A percentile compares a stretch with the other conserved stretches of the same genome.
These are phyloP conservation scores for Manihot esculenta DNA, from an alignment of 441 rosid species.

Conservation along the genomic window DNA sequence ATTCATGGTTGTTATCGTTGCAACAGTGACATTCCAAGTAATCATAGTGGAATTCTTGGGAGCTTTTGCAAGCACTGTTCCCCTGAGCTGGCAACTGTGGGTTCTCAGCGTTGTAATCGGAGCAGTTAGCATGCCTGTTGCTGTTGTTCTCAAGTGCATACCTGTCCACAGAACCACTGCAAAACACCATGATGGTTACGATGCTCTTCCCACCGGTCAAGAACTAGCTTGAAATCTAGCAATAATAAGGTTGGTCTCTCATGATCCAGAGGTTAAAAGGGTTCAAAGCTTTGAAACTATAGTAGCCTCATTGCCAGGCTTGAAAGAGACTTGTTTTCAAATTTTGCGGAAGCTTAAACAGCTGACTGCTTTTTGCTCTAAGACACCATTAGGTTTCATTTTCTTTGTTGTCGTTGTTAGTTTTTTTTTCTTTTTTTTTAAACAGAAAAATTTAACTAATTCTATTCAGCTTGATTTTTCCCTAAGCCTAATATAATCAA, in stretches of 20 bases:
- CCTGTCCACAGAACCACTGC: constrained; percentile 43
- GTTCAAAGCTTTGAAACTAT: neutral
- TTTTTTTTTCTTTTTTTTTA: too few species aligned
- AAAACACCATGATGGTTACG: constrained; percentile 70
- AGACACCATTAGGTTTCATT: too few species aligned
- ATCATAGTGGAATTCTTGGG: constrained; percentile 87
- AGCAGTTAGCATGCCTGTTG: constrained; percentile 67
- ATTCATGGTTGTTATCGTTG: constrained; percentile 58
- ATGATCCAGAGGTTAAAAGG: neutral
- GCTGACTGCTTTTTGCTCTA: too few species aligned
- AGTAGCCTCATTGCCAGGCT: too few species aligned
- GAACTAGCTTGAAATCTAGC: constrained; percentile 45
- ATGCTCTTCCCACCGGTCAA: constrained; percentile 71
- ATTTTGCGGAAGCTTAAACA: too few species aligned
- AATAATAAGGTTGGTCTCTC: neutral
- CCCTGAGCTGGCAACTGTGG: constrained; percentile 90
- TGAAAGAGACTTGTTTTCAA: too few species aligned
- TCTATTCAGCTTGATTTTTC: too few species aligned
- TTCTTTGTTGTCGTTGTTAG: too few species aligned
- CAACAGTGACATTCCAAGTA: constrained; percentile 78
- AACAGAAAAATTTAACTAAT: too few species aligned
- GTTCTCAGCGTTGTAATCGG: constrained; percentile 64
- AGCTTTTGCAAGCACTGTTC: constrained; percentile 84
- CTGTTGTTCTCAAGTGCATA: constrained; percentile 73
- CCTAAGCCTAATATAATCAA: too few species aligned